Evolutionary conservation across 495 filamentous ascomycete genomes (phyloP), one percentile per base, ranked within the genome.

Genomic region (Penicillium mononematosum): DNA sequence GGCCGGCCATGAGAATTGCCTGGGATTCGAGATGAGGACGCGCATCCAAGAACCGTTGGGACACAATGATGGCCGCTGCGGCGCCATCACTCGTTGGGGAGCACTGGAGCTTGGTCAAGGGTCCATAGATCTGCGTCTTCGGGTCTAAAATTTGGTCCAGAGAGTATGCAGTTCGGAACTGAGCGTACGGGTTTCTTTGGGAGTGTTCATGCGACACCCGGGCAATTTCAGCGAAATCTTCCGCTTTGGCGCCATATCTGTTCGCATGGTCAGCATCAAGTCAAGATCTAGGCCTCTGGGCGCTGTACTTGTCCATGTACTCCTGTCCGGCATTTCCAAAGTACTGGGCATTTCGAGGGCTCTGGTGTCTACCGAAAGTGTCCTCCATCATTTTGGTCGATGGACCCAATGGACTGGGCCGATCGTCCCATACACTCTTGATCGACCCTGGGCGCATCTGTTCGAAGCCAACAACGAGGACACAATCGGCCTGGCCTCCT

Each of bases 81-180:
- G 85, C 88, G 39, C 93, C 93, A 70, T 97, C 93, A 8, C 88
- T 91, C 0, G 93, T 98, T 0, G 93, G 93, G 64, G 91, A 96
- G 78, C 84, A 86, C 70, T 86, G 83, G 31, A 88, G 76, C 67
- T 87, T 87, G 27, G 83, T 88, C 73, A 96, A 76, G 76, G 93
- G 69, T 78, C 84, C 76, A 83, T 94, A 72, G 71, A 98, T 85
- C 76, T 83, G 87, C 31, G 88, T 82, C 14, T 41, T 41, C 0
- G 88, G 72, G 43, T 87, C 78, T 66, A 91, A 64, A 64, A 98
- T 83, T 72, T 96, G 87, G 22, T 96, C 89, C 32, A 89, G 79
- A 0, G 88, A 89, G 75, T 97, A 97, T 53, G 89, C 85, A 60
- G 92, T 86, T 55, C 85, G 85, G 76, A 98, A 98, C 71, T 98